These are phyloP conservation scores for Vigna hirtella DNA, from an alignment of 306 rosid species.

Conservation along the genomic window DNA sequence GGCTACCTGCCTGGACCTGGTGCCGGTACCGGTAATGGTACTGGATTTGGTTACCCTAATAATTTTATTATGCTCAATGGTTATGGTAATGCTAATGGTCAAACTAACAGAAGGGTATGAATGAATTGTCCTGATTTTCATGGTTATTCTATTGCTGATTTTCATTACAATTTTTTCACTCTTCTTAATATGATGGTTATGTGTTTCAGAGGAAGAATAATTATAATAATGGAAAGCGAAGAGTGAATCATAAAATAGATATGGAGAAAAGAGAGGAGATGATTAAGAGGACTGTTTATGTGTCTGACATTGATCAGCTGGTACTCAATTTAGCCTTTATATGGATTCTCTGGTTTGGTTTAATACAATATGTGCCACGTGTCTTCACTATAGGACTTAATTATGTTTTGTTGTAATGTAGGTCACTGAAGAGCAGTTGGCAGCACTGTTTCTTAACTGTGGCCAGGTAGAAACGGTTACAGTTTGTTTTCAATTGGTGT, in stretches of 20 bases:
- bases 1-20: constrained; percentile 54
- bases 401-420: constrained; percentile 48
- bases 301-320: constrained; percentile 98
- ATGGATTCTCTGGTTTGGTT: constrained; percentile 23
- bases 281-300: constrained; percentile 95
- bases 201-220: constrained; percentile 80
- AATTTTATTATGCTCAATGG: constrained; percentile 52
- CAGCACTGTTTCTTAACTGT: constrained; percentile 87
- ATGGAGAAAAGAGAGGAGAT: constrained; percentile 86
- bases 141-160: constrained; percentile 18
- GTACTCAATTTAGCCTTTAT: constrained; percentile 45
- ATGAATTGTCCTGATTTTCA: not conserved
- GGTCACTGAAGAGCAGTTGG: constrained; percentile 99
- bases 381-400: constrained; percentile 31
- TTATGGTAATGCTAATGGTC: constrained; percentile 60
- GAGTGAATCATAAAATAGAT: constrained; percentile 67
- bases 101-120: constrained; percentile 67
- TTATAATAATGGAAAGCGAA: constrained; percentile 77
- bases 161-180: constrained; percentile 1
- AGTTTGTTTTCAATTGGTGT: constrained; percentile 5
- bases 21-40: constrained; percentile 55
- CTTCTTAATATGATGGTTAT: constrained; percentile 20
- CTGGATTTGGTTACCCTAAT: constrained; percentile 69
- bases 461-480: constrained; percentile 73
- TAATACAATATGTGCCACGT: constrained; percentile 20